Conservation (phyloP, 2,329 filamentous ascomycete species). For the Capronia epimyces region DNA sequence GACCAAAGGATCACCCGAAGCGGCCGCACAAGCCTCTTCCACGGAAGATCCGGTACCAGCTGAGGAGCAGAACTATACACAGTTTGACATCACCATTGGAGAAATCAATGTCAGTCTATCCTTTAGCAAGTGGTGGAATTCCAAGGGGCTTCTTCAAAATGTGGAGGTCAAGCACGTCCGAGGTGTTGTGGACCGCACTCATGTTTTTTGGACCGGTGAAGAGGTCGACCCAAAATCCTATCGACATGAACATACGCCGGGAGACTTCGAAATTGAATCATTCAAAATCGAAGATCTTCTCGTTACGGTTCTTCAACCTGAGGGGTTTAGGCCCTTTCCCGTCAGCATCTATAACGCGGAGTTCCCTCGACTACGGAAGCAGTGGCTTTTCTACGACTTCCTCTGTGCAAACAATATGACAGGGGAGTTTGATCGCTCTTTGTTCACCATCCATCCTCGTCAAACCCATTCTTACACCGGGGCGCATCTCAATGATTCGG, state of each 20-base stretch:
- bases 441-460: constrained; percentile 94
- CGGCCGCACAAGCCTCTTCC: constrained; percentile 78
- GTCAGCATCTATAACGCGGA: constrained; percentile 96
- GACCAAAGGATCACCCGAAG: constrained; percentile 81
- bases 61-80: constrained; percentile 94
- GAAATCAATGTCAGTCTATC: constrained; percentile 95
- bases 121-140: constrained; percentile 99
- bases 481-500: constrained; percentile 51
- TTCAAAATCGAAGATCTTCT: constrained; percentile 95
- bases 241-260: constrained; percentile 77
- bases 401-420: constrained; percentile 93
- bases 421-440: constrained; percentile 86
- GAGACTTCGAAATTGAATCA: constrained; percentile 93
- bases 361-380: constrained; percentile 83
- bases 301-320: constrained; percentile 84
- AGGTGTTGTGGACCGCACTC: constrained; percentile 85
- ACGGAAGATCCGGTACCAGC: constrained; percentile 47
- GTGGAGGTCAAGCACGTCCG: constrained; percentile 92
- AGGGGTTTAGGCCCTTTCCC: constrained; percentile 86
- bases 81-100: constrained; percentile 91
- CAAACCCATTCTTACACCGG: constrained; percentile 78
- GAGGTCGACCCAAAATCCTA: constrained; percentile 77
- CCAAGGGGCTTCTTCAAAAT: constrained; percentile 82
- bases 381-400: constrained; percentile 98
- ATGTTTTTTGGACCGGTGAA: constrained; percentile 65